Base-by-base conservation (phyloP, 805 yeast genomes). In the Teunomyces panamensis region DNA sequence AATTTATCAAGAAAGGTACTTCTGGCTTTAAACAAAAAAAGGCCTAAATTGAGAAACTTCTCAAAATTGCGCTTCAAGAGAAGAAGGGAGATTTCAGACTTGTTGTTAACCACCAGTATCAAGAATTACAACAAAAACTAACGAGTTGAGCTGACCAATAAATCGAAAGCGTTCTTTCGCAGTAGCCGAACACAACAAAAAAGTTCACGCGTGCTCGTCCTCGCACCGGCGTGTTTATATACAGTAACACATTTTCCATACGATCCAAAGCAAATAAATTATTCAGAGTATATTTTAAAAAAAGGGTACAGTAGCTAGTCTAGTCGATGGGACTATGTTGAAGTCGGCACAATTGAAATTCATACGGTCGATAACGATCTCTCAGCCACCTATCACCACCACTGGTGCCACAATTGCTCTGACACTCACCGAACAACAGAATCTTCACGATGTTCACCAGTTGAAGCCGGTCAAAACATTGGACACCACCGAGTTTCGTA, bases 1-100 rank as follows among this genome's bases (percentile, higher is more conserved):
- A 74, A 14, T 94, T 94, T 62, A 82, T 94, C 51, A 69, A 60
- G 45, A 59, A 56, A 28, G 71, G 75, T 6, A 56, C 51, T 14
- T 16, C 26, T 10, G 29, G 9, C 3, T 29, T 45, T 10, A 44
- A 48, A 24, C 37, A 27, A 28, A 48, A 48, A 30, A 11, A 26
- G 39, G 9, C 34, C 24, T 20, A 20, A 20, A 20, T 20, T 20
- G 24, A 20, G 24, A 20, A 20, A 20, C 6, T 20, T 4, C 6
- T 20, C 3, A 20, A 4, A 20, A 6, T 20, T 20, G 24, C 24
- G 24, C 24, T 20, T 20, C 24, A 20, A 20, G 24, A 20, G 4
- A 4, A 20, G 24, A 20, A 20, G 24, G 24, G 24, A 20, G 24
- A 20, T 20, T 20, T 20, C 24, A 32, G 34, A 32, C 13, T 35